These are phyloP conservation scores for Lentinula sp. DNA, from an alignment of 768 basidiomycete species.

Conservation along the genomic window DNA sequence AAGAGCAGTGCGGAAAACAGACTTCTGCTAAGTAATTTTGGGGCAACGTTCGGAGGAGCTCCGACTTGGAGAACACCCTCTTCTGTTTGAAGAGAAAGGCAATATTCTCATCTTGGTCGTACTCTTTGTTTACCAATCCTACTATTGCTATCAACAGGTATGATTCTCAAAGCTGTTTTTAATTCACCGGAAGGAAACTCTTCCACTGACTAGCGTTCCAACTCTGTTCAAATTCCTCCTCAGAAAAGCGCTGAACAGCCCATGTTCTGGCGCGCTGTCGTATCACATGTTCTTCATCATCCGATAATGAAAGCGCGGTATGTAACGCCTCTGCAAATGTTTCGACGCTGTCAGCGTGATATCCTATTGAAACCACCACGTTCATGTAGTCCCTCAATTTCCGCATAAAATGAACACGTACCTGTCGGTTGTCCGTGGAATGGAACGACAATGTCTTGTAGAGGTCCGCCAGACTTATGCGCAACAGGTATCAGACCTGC, in stretches of 20 bases:
- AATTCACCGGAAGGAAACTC: conserved; percentile 13
- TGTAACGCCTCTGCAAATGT: conserved; percentile 67
- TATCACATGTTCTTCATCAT: conserved; percentile 52
- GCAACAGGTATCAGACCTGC: conserved; percentile 90
- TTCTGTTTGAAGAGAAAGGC: too few relatives aligned
- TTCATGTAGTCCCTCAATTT: neutral
- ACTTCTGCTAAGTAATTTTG: too few relatives aligned
- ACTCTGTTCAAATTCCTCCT: conserved; percentile 68
- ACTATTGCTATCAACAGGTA: too few relatives aligned
- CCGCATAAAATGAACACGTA: conserved; percentile 15
- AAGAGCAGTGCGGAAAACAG: too few relatives aligned
- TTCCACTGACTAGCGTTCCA: conserved; percentile 68
- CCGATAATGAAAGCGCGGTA: conserved; percentile 50
- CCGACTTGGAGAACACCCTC: too few relatives aligned
- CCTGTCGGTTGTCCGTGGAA: conserved; percentile 66
- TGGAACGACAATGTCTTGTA: conserved; percentile 87
- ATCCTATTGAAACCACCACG: conserved; percentile 40
- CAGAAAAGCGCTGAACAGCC: conserved; percentile 72
- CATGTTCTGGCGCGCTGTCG: conserved; percentile 62
- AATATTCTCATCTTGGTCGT: too few relatives aligned
- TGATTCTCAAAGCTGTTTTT: neutral
- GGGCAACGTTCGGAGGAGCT: too few relatives aligned
- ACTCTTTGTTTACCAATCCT: too few relatives aligned
- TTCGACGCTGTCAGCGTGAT: conserved; percentile 63
- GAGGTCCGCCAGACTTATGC: conserved; percentile 89